Evolutionary conservation across 1,139 yeast genomes (phyloP), one percentile per base, ranked within the genome.

Genomic region (Kodamaea fungicola): DNA sequence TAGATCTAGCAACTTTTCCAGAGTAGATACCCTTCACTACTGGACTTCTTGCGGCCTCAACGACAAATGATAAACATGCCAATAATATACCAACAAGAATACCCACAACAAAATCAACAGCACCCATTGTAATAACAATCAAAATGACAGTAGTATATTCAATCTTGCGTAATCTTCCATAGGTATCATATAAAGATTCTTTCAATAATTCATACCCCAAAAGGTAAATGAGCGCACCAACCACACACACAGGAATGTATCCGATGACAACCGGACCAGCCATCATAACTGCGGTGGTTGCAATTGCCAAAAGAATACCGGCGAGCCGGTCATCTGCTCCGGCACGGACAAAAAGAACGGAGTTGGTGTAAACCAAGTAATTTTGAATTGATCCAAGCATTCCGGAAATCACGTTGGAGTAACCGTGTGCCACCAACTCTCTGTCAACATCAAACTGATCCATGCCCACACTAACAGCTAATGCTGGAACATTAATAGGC

Each of bases 401-500:
- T 2, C 98, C 98, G 33, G 96, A 85, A 8, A 92, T 52, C 6
- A 84, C 80, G 55, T 92, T 92, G n/a, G 96, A 87, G 43, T 83
- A 75, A 3, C 98, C 98, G 61, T 92, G 98, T 1, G 97, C 97
- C 30, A 90, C 83, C 43, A 92, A 73, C 61, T 92, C 98, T 41
- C 92, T 74, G 59, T 92, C 96, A 22, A 92, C 95, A 54, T 90
- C 96, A 45, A 85, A 78, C 45, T 83, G 83, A 55, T 84, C 92
- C 74, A 86, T 84, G 4, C 89, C 88, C 4, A 87, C 76, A 2
- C 96, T 84, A 12, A 92, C 94, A 0, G 97, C 97, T 40, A 92
- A 69, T 0, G 98, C 97, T 2, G 98, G 98, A 6, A 92, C 97
- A 56, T 92, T 92, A 45, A 92, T 92, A 4, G 98, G 98, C 8